Conservation (phyloP, 345 rosid species). For the Sisymbrium altissimum region DNA sequence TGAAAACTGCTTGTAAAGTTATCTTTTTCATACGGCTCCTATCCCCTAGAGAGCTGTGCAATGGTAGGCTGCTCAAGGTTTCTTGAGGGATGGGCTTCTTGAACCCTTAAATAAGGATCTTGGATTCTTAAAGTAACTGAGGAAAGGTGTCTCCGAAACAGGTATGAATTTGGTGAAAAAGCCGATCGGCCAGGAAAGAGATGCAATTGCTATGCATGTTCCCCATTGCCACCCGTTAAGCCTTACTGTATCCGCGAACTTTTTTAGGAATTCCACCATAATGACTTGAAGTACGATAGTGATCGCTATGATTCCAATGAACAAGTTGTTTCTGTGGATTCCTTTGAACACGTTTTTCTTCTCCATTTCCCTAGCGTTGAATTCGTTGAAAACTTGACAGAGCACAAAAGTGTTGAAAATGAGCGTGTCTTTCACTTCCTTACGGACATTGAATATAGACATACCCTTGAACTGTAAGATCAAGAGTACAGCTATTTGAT, state of each 20-base stretch:
- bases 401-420: conserved; percentile 63
- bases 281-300: conserved; percentile 26
- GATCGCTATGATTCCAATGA: not conserved
- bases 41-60: not conserved
- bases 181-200: conserved; percentile 63
- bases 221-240: conserved; percentile 53
- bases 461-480: conserved; percentile 55
- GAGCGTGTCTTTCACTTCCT: conserved; percentile 48
- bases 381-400: conserved; percentile 68
- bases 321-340: conserved; percentile 23
- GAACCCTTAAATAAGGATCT: conserved; percentile 15
- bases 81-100: conserved; percentile 22
- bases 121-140: conserved; percentile 38
- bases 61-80: conserved; percentile 24
- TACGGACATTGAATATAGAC: conserved; percentile 41
- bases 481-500: conserved; percentile 55
- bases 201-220: conserved; percentile 46
- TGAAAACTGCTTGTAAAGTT: conserved; percentile 7
- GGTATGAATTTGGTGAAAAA: conserved; percentile 55
- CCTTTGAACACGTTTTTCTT: conserved; percentile 63
- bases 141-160: conserved; percentile 48
- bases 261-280: conserved; percentile 61
- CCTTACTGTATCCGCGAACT: conserved; percentile 55
- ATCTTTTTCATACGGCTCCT: not conserved
- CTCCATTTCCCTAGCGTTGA: conserved; percentile 68